Percentiles rank a stretch among this genome's conserved stretches.
phyloP scores from a whole-genome alignment of 768 basidiomycete species.

The Pleurotus ostreatus region DNA sequence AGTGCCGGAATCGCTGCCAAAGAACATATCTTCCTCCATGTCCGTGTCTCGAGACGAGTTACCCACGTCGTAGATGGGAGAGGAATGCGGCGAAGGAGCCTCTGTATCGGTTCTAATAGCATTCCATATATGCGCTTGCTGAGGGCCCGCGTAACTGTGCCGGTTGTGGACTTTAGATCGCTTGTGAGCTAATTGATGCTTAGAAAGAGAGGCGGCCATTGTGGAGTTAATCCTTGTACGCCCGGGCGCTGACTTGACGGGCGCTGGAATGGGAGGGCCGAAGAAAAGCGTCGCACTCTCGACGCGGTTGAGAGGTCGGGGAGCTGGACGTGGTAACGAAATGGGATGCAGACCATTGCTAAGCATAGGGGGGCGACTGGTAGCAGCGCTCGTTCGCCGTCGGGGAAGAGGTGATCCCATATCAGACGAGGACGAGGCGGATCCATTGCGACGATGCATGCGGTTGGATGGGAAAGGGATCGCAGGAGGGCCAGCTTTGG shows the following conservation, averaged over 20 bases:
- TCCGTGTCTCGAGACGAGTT: conserved; percentile 20
- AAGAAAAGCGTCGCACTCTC: conserved; percentile 67
- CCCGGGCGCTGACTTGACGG: conserved; percentile 17
- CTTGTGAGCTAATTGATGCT: conserved; percentile 11
- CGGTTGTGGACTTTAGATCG: conserved; percentile 40
- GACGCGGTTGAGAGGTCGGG: conserved; percentile 43
- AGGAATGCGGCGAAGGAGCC: conserved; percentile 48
- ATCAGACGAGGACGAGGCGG: conserved; percentile 44
- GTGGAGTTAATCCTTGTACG: conserved; percentile 29
- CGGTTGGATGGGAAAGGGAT: conserved; percentile 11
- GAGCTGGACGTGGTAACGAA: conserved; percentile 22
- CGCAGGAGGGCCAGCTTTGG: neutral
- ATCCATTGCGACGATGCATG: conserved; percentile 33
- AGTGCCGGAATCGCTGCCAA: conserved; percentile 26
- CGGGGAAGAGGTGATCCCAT: conserved; percentile 50
- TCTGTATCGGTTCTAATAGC: conserved; percentile 33
- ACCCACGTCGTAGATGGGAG: conserved; percentile 28
- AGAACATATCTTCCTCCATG: conserved; percentile 57
- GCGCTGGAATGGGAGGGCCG: conserved; percentile 47
- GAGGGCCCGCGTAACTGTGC: conserved; percentile 63
- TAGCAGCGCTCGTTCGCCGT: conserved; percentile 43
- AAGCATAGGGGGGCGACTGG: conserved; percentile 21
- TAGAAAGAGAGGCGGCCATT: conserved; percentile 19
- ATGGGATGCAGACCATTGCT: conserved; percentile 7
- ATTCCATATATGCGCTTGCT: conserved; percentile 34